These are phyloP conservation scores for Ophiostoma populinum DNA, from an alignment of 2,329 filamentous ascomycete species.

Conservation along the genomic window DNA sequence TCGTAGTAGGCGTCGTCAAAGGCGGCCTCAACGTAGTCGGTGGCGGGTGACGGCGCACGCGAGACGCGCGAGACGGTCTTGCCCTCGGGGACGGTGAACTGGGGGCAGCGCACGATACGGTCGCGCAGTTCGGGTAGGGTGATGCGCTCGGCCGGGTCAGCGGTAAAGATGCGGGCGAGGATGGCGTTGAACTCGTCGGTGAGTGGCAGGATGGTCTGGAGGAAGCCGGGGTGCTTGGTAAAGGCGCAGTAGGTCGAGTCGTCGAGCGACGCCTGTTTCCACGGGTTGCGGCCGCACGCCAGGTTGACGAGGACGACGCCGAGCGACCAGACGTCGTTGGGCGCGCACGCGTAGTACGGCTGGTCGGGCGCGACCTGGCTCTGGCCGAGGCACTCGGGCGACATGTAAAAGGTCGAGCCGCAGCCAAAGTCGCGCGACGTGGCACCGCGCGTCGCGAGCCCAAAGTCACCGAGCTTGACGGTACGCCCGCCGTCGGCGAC, in stretches of 20 bases:
- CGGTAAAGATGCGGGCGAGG: constrained; percentile 71
- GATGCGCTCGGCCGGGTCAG: constrained; percentile 68
- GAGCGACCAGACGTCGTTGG: constrained; percentile 97
- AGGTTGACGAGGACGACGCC: constrained; percentile 96
- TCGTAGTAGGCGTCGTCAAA: no score
- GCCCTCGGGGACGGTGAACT: constrained; percentile 53
- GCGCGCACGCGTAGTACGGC: constrained; percentile 73
- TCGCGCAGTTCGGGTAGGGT: constrained; percentile 62
- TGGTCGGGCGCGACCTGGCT: constrained; percentile 46
- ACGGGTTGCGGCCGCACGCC: constrained; percentile 93
- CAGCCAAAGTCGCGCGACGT: constrained; percentile 91
- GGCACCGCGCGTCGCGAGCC: constrained; percentile 71
- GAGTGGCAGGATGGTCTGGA: constrained; percentile 82
- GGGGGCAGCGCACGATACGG: constrained; percentile 58
- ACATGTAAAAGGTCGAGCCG: constrained; percentile 99
- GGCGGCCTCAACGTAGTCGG: no score
- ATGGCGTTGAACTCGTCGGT: constrained; percentile 82
- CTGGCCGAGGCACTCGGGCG: constrained; percentile 86
- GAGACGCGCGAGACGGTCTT: no score
- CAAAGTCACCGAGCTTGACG: constrained; percentile 94
- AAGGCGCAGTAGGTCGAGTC: constrained; percentile 92
- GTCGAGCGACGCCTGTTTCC: constrained; percentile 88
- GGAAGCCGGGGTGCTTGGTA: constrained; percentile 66
- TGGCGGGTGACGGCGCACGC: no score
- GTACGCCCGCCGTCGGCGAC: constrained; percentile 77